Base-by-base conservation (phyloP, 2,329 filamentous ascomycete genomes). In the Cladosporium oxysporum region DNA sequence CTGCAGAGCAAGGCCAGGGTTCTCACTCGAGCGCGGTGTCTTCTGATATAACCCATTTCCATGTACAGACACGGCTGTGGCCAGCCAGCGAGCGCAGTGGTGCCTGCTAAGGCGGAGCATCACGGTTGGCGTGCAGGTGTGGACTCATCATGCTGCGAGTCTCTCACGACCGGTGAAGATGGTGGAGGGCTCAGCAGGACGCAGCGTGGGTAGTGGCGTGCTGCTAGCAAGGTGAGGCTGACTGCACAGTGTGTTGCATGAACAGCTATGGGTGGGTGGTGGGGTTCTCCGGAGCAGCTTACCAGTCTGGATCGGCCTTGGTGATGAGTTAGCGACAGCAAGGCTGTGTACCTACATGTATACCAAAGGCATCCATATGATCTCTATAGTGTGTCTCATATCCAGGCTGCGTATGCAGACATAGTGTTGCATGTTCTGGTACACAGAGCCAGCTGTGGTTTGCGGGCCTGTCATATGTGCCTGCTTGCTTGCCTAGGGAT, bases 171-270 rank as follows among this genome's bases (percentile, higher is more conserved):
- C 60, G 60, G 60, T 63, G 60, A 63, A 55, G 60, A 28, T 12
- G 23, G 41, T n/a, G 12, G 47, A 53, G 23, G 47, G 59, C 47
- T 52, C 44, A 29, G 29, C 21, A 47, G 58, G 31, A 29, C 47
- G 60, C 41, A 52, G 23, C 55, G 49, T 57, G 44, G 52, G 60
- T 63, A 50, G 60, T 63, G 60, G 60, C 60, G 60, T 55, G 50
- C 28, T 52, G 31, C 60, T 44, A 44, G 50, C 50, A 55, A n/a
- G 50, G 60, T 55, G 60, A 63, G 60, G 60, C 60, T 63, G 60
- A 63, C 50, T 44, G 37, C 37, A 29, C 31, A 31, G 49, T 53
- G 49, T 63, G 44, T 53, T 62, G 50, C 50, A 29, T 55, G 23
- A 50, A 41, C 55, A 58, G 57, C 29, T 58, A 31, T 31, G 29